Conservation (phyloP, 1,284 basidiomycete genomes). For the Trametes versicolor region DNA sequence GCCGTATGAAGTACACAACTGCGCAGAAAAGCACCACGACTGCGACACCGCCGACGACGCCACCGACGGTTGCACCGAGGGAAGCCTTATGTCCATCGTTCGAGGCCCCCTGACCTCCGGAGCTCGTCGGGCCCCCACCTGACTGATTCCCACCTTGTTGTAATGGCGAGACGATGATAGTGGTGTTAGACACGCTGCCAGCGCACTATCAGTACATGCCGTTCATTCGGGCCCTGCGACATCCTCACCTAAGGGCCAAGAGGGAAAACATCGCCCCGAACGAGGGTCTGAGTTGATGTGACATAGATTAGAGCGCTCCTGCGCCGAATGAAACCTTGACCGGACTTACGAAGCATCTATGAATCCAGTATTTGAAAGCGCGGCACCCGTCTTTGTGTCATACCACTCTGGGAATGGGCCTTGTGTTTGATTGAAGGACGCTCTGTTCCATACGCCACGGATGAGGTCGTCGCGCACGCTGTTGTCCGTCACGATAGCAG, state of each 20-base stretch:
- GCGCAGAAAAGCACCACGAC: too few relatives aligned
- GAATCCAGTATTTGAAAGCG: too few relatives aligned
- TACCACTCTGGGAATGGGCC: slow-evolving; percentile 35
- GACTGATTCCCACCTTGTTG: not conserved
- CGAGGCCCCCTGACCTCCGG: too few relatives aligned
- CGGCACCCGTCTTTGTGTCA: slow-evolving; percentile 23
- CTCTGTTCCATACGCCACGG: slow-evolving; percentile 33
- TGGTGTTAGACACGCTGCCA: too few relatives aligned
- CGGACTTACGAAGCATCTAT: not conserved
- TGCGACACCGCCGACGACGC: too few relatives aligned
- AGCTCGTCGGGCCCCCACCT: not conserved
- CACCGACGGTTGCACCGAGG: too few relatives aligned
- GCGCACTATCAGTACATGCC: not conserved
- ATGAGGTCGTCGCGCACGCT: slow-evolving; percentile 36
- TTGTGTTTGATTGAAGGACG: slow-evolving; percentile 33
- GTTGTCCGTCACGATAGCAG: slow-evolving; percentile 34
- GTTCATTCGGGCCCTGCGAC: too few relatives aligned
- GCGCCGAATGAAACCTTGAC: too few relatives aligned
- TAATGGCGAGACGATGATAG: too few relatives aligned
- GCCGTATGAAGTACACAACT: too few relatives aligned
- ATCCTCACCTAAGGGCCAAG: slow-evolving; percentile 3
- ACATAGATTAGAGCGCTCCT: not conserved
- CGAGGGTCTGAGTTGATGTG: not conserved
- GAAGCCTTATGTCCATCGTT: too few relatives aligned
- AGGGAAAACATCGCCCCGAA: slow-evolving; percentile 5